Evolutionary conservation across 2,329 filamentous ascomycete genomes (phyloP).

Genomic region (Elsinoe perseae): DNA sequence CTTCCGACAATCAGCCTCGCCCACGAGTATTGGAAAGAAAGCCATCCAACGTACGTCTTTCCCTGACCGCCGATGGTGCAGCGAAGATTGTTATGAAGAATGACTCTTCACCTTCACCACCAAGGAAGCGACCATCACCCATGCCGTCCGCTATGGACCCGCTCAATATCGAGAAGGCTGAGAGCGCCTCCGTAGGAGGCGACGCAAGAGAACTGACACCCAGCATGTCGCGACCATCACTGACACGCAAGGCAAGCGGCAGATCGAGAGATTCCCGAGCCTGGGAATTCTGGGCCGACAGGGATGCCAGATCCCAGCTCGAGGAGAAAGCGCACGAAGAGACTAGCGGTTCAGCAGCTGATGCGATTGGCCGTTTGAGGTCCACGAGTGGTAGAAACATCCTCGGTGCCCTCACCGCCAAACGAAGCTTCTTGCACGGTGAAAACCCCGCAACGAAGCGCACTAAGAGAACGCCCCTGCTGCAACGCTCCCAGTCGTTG

Average conservation of each 20-base stretch:
- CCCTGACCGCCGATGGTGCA: constrained; percentile 79
- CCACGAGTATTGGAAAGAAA: constrained; percentile 23
- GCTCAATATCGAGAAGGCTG: constrained; percentile 33
- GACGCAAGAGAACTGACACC: constrained; percentile 48
- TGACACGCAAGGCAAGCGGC: constrained; percentile 42
- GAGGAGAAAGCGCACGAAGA: constrained; percentile 76
- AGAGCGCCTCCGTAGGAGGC: constrained; percentile 21
- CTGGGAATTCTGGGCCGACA: constrained; percentile 87
- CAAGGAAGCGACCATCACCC: constrained; percentile 32
- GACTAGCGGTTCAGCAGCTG: constrained; percentile 67
- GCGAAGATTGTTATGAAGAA: constrained; percentile 71
- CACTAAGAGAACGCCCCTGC: constrained; percentile 40
- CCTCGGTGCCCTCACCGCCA: constrained; percentile 49
- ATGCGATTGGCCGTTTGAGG: constrained; percentile 72
- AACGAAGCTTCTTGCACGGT: constrained; percentile 48
- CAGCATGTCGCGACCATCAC: constrained; percentile 46
- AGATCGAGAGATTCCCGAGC: constrained; percentile 78
- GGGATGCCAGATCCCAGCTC: constrained; percentile 68
- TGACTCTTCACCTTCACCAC: constrained; percentile 61
- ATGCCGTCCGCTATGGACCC: constrained; percentile 43
- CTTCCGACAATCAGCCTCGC: neutral
- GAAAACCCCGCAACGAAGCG: constrained; percentile 25
- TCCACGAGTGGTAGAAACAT: constrained; percentile 55
- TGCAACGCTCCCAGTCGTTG: constrained; percentile 28
- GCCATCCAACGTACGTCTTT: constrained; percentile 60